A percentile compares a stretch with the other conserved stretches of the same genome.
These are phyloP conservation scores for Nadsonia commutata DNA, from an alignment of 1,139 yeast genomes.

Conservation along the genomic window DNA sequence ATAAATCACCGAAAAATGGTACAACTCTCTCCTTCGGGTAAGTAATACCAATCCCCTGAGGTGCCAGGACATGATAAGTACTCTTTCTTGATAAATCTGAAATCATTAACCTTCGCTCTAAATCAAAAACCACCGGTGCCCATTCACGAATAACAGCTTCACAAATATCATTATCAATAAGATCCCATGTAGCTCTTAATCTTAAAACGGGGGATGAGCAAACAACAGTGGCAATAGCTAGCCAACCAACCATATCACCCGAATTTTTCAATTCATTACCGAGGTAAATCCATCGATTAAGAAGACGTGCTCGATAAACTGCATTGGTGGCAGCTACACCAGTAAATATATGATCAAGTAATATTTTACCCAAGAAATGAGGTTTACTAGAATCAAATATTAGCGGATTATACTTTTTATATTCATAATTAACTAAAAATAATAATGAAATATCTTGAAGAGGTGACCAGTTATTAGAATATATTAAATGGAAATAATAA, in stretches of 20 bases:
- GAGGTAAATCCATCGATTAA: constrained; percentile 75
- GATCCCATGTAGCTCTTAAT: constrained; percentile 60
- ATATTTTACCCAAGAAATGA: constrained; percentile 62
- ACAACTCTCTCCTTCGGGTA: constrained; percentile 69
- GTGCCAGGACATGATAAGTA: constrained; percentile 66
- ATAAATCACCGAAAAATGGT: constrained; percentile 82
- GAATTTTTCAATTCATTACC: constrained; percentile 64
- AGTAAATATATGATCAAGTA: constrained; percentile 56
- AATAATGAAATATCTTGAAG: constrained; percentile 44
- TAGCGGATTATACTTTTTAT: constrained; percentile 39
- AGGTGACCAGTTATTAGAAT: constrained; percentile 54
- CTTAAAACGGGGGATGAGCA: constrained; percentile 76
- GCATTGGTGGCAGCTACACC: constrained; percentile 25
- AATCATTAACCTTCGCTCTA: constrained; percentile 59
- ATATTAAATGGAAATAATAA: constrained; percentile 23
- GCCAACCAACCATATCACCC: constrained; percentile 94
- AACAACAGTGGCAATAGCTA: constrained; percentile 72
- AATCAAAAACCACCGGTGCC: constrained; percentile 87
- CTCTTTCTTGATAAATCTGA: constrained; percentile 33
- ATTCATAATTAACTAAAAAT: constrained; percentile 28
- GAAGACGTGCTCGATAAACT: constrained; percentile 42
- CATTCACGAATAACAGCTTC: constrained; percentile 65
- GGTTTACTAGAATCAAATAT: constrained; percentile 59
- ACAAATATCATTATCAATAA: constrained; percentile 46
- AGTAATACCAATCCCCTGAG: constrained; percentile 70